Conservation (phyloP, 176 grass and related monocot species). For the Secale cereale region DNA sequence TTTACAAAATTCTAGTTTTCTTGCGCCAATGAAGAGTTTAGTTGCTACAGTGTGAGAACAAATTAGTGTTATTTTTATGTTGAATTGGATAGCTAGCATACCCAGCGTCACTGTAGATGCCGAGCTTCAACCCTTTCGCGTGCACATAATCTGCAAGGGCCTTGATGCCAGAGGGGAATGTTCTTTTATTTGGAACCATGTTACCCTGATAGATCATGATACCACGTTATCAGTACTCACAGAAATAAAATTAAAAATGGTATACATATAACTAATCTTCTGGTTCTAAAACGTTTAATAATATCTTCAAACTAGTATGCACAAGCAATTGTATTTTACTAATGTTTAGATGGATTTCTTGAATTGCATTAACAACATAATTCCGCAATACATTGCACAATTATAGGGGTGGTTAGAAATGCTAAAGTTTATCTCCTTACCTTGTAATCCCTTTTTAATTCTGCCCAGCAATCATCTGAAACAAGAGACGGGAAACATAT, state of each 20-base stretch:
- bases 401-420: neutral
- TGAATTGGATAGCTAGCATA: constrained; percentile 40
- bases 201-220: constrained; percentile 58
- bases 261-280: neutral
- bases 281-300: neutral
- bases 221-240: constrained; percentile 7
- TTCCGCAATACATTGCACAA: neutral
- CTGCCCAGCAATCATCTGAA: constrained; percentile 99
- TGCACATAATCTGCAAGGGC: constrained; percentile 91
- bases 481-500: constrained; percentile 17
- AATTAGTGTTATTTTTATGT: neutral
- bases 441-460: constrained; percentile 61
- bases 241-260: neutral
- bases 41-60: neutral
- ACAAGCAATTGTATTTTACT: no score
- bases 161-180: constrained; percentile 84
- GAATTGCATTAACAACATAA: neutral
- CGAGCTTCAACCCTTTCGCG: constrained; percentile 78
- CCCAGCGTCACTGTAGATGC: constrained; percentile 92
- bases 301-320: neutral
- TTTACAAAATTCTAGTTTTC: neutral
- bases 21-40: constrained; percentile 7
- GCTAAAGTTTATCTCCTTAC: constrained; percentile 36
- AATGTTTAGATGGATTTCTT: no score
- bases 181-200: constrained; percentile 49